Percentiles rank a stretch among this genome's conserved stretches.
Evolutionary conservation across 2,329 filamentous ascomycete genomes (phyloP).

Genomic region (Sclerotinia borealis): DNA sequence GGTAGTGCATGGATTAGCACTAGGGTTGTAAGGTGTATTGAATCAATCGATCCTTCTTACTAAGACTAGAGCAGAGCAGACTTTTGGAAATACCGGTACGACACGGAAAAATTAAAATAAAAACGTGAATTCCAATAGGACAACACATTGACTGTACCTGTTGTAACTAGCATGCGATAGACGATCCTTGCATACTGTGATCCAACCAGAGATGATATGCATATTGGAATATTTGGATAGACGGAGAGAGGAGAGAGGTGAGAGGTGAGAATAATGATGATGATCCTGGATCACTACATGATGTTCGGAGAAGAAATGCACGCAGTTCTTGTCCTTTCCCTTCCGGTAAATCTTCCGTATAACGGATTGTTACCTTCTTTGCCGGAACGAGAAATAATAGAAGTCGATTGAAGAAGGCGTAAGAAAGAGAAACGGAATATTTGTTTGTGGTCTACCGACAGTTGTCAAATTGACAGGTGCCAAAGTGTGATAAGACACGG

Average conservation of each 20-base stretch:
- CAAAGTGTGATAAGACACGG: background rate
- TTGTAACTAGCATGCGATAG: slow-evolving; percentile 4
- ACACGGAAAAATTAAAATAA: background rate
- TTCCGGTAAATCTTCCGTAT: background rate
- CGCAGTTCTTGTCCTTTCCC: background rate
- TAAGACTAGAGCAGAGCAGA: background rate
- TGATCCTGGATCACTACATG: background rate
- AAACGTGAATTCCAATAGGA: slow-evolving; percentile 5
- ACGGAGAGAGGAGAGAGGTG: no score
- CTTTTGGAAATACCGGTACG: background rate
- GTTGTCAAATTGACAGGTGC: background rate
- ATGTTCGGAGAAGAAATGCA: background rate
- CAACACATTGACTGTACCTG: slow-evolving; percentile 4
- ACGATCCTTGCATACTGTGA: background rate
- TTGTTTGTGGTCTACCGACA: slow-evolving; percentile 1
- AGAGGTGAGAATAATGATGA: background rate
- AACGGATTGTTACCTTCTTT: background rate
- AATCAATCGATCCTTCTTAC: background rate
- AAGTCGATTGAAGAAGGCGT: background rate
- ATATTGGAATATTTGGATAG: no score
- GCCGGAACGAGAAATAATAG: background rate
- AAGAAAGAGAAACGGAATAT: background rate
- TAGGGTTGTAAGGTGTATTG: background rate
- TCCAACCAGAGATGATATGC: background rate
- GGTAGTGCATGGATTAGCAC: background rate